Base-by-base conservation (phyloP, 2,329 filamentous ascomycete species). In the Xylariaceae sp. region DNA sequence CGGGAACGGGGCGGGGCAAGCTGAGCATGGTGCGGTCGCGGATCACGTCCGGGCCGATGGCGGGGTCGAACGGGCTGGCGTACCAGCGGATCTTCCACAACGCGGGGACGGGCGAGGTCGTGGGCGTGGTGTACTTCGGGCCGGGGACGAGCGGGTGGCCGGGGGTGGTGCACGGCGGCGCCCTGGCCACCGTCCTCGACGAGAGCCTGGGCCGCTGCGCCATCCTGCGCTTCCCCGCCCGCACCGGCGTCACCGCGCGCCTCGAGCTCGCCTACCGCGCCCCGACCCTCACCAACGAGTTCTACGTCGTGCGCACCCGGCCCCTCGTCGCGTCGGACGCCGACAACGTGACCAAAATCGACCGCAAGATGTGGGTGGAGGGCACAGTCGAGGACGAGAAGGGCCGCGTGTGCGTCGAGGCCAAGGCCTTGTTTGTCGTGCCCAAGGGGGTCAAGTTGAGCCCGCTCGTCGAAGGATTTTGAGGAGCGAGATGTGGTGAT, bases 111-210 rank as follows among this genome's bases (percentile, higher is more conserved):
- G 79, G 84, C 62, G 82, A 85, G 64, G 71, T 85, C 32, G 74
- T 87, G 10, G 82, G 79, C 48, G 78, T 92, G n/a, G 76, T 92
- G 3, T 89, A 81, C 77, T 80, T 92, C 51, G 90, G 89, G 6
- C 71, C 77, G n/a, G 82, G 78, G 1, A 68, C 88, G 19, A 77
- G 81, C 46, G 89, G 90, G 3, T 93, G 88, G 87, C 89, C 89
- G 1, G 81, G 82, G 12, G 78, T 89, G 41, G 84, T 86, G 49
- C 89, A 93, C 74, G 89, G 89, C 52, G 89, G 89, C 14, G 78
- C 81, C 6, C 78, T 89, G 47, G 87, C 86, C 7, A 91, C 86
- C 0, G 71, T 90, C 2, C 73, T 92, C 40, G 84, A 90, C 70
- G 89, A 92, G 75, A 82, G 81, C 49, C 77, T 90, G 59, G 85